Evolutionary conservation across 805 yeast species (phyloP), one percentile per base, ranked within the genome.

Genomic region (Starmerella riodocensis): DNA sequence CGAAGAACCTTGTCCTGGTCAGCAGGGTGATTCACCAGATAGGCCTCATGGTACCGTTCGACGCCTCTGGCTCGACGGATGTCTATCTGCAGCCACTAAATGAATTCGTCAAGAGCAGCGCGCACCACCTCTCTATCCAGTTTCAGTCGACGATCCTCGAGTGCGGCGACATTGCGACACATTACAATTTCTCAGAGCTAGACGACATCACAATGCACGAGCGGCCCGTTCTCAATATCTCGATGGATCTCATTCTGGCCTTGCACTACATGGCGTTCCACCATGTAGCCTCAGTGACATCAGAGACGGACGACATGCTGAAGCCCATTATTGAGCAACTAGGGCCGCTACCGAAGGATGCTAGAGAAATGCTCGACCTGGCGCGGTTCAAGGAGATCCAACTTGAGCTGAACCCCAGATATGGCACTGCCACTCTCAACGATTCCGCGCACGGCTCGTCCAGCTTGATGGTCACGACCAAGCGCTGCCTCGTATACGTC

Each of bases 41-140:
- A 27, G 76, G 79, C 18, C 57, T 74, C 4, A 74, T 83, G 75
- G 67, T 69, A 45, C 73, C 81, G 2, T 83, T 84, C 59, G 36
- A 35, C 3, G 28, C 39, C 1, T 29, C 32, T 3, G 43, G 37
- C 2, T 71, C 70, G 12, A 67, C 67, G 22, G 75, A 79, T 48
- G 71, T 76, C 34, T 83, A 74, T 55, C 59, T 83, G 49, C 85
- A 80, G 53, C 93, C 94, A 1, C 63, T 83, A 53, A 81, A 81
- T 55, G 86, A 79, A 32, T 81, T 73, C 52, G 68, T 84, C 31
- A 65, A 63, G 37, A 61, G 70, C 12, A 67, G 74, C 7, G 59
- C 63, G 6, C 74, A 65, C 6, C 61, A 66, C 11, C 65, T 74
- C 33, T 59, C 70, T 26, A 53, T 57, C 0, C 55, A 73, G 7